Base-by-base conservation (phyloP, 2,329 filamentous ascomycete species). In the Dryadomyces sulphureus region DNA sequence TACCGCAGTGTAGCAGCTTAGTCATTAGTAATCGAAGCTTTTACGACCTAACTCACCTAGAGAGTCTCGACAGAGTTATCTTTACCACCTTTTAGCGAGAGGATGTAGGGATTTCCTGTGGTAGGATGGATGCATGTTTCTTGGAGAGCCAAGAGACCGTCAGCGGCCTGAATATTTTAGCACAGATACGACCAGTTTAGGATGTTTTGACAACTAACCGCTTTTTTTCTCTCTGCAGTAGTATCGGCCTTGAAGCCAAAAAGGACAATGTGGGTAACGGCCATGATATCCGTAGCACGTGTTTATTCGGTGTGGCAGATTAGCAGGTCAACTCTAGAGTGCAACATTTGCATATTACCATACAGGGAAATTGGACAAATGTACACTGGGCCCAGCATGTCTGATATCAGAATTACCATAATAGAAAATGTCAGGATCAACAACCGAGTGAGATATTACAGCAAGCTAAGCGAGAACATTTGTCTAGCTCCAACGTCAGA, bases 121-220 rank as follows among this genome's bases (percentile, higher is more conserved):
- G 62, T 65, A 8, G 79, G 77, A 51, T 82, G 77, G 5, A 81
- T 40, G 56, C 81, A 84, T 7, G 66, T 68, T 4, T 73, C 61
- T 51, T 67, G 67, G 0, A 84, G 62, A 1, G 60, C 65, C 2
- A 80, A 48, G 50, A 65, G 42, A 11, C 53, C 50, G 3, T 53
- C 49, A 52, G 56, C 60, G 36, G 55, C 52, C 62, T 66, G 21
- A 8, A 32, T 2, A n/a, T 6, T 19, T 21, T 24, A 19, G 14
- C 9, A 32, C 11, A 12, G 7, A 3, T 14, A 8, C 16, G 27
- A 14, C 4, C 27, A 32, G 16, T 12, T 32, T 12, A 9, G 16
- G 27, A 4, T 5, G 27, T 32, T 3, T 30, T 30, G 25, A 30
- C 12, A 30, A 12, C 27, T 14, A 12, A 32, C 27, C 9, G 27